These are phyloP conservation scores for Aspergillus sergii DNA, from an alignment of 2,329 filamentous ascomycete genomes.

Conservation along the genomic window DNA sequence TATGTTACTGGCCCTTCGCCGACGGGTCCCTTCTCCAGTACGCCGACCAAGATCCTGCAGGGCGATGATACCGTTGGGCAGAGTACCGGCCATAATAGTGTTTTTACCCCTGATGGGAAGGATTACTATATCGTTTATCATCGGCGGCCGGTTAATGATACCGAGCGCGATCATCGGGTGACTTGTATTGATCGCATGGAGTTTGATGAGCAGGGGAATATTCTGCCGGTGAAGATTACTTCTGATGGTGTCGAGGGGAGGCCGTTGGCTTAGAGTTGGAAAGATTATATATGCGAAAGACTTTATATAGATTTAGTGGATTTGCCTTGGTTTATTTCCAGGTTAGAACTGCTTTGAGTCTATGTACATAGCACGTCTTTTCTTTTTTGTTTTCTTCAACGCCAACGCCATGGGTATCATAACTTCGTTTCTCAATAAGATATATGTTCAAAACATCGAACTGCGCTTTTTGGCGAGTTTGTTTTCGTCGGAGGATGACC, in stretches of 20 bases:
- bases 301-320: neutral
- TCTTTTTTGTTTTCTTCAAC: neutral
- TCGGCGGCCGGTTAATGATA: constrained; percentile 49
- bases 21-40: constrained; percentile 46
- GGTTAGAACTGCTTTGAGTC: neutral
- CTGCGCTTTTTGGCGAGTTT: constrained; percentile 50
- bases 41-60: constrained; percentile 40
- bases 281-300: neutral
- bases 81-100: constrained; percentile 47
- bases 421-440: constrained; percentile 16
- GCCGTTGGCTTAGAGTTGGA: constrained; percentile 7
- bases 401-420: constrained; percentile 18
- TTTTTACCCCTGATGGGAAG: constrained; percentile 42
- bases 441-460: constrained; percentile 44
- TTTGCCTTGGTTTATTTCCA: neutral
- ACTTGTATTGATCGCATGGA: constrained; percentile 53
- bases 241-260: constrained; percentile 28
- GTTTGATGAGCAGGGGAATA: constrained; percentile 49
- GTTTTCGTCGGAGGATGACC: constrained; percentile 36
- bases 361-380: constrained; percentile 2
- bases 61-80: constrained; percentile 29
- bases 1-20: constrained; percentile 47
- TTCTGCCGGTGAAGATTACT: constrained; percentile 47
- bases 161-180: constrained; percentile 50
- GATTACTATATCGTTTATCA: constrained; percentile 53